Conservation (phyloP, 306 rosid genomes). For the Cucumis cinereus region DNA sequence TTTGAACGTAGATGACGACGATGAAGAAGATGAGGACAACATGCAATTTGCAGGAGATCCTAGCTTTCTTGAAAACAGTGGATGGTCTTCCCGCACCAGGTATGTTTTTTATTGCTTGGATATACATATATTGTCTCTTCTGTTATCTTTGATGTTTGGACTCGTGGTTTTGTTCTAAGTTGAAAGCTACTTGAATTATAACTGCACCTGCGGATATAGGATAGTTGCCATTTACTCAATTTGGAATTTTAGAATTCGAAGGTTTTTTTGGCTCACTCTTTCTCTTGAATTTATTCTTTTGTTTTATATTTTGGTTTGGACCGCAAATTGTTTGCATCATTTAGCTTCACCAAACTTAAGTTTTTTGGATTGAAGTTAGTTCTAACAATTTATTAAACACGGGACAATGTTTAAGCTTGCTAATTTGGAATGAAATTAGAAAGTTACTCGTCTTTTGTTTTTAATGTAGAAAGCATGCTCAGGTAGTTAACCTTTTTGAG, state of each 20-base stretch:
- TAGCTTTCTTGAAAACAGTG: slow-evolving; percentile 59
- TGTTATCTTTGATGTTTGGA: background rate
- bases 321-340: background rate
- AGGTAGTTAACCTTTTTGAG: background rate
- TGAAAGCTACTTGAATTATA: background rate
- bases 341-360: background rate
- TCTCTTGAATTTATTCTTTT: background rate
- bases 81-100: slow-evolving; percentile 99
- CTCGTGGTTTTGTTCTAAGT: background rate
- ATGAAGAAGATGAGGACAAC: slow-evolving; percentile 51
- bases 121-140: background rate
- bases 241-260: background rate
- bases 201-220: background rate
- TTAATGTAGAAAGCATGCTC: background rate
- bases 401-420: background rate
- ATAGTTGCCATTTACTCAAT: background rate
- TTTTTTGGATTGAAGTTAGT: background rate
- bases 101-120: slow-evolving; percentile 1
- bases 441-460: background rate
- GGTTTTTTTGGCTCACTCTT: background rate
- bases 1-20: slow-evolving; percentile 77
- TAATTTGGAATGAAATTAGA: background rate
- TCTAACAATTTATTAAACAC: background rate
- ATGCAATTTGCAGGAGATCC: slow-evolving; percentile 47
- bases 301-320: background rate